A percentile compares a stretch with the other conserved stretches of the same genome.
phyloP scores from a whole-genome alignment of 441 rosid genomes.

The Euphorbia schlechtendalii region DNA sequence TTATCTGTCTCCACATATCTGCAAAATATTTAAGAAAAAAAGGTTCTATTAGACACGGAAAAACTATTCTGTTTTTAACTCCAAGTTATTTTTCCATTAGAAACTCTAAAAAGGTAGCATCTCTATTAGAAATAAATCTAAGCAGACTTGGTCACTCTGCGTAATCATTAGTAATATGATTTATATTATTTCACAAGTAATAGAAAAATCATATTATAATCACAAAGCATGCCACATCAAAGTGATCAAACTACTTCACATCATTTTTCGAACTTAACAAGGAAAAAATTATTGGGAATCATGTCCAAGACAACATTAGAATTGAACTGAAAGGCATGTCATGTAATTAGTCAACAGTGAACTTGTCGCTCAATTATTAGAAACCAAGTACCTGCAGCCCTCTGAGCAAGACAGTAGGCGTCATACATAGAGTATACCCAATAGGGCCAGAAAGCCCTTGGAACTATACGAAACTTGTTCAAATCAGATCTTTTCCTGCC shows the following conservation, averaged over 20 bases:
- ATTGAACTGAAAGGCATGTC: background rate
- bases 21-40: conserved; percentile 25
- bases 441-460: conserved; percentile 76
- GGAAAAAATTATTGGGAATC: background rate
- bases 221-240: too few relatives aligned
- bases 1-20: conserved; percentile 91
- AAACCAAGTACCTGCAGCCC: conserved; percentile 66
- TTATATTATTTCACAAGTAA: background rate
- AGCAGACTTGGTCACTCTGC: background rate
- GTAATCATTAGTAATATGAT: background rate
- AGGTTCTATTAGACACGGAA: conserved; percentile 3
- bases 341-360: background rate
- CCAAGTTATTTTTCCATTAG: conserved; percentile 1
- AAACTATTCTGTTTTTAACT: background rate
- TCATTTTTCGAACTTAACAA: background rate
- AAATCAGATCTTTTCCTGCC: conserved; percentile 27
- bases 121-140: background rate
- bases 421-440: conserved; percentile 90
- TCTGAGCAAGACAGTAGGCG: conserved; percentile 73
- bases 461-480: conserved; percentile 34
- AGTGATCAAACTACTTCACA: background rate
- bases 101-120: background rate
- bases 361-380: background rate
- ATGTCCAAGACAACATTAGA: background rate
- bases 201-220: background rate